Evolutionary conservation across 2,329 filamentous ascomycete genomes (phyloP).

Genomic region (Moelleriella libera): DNA sequence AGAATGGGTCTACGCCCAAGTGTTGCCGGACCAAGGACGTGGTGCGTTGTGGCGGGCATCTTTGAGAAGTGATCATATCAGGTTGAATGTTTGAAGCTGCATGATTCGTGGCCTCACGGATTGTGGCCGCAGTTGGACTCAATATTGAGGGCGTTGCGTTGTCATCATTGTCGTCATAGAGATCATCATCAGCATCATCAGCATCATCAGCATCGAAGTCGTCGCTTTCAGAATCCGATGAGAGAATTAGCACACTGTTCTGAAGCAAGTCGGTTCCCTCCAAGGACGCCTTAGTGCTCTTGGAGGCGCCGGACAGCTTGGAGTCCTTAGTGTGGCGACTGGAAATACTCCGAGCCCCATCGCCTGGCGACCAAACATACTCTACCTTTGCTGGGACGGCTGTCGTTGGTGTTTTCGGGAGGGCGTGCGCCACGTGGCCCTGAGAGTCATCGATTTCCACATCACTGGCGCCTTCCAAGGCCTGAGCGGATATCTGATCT

Average conservation of each 20-base stretch:
- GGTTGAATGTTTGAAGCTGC: too few species aligned
- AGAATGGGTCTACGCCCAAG: too few species aligned
- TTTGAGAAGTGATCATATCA: too few species aligned
- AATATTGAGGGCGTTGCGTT: background rate
- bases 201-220: background rate
- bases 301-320: slow-evolving; percentile 26
- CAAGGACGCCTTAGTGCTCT: slow-evolving; percentile 29
- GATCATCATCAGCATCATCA: slow-evolving; percentile 5
- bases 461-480: background rate
- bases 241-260: slow-evolving; percentile 41
- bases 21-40: too few species aligned
- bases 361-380: slow-evolving; percentile 17
- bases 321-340: slow-evolving; percentile 41
- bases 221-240: slow-evolving; percentile 42
- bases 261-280: slow-evolving; percentile 36
- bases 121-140: background rate
- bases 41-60: too few species aligned
- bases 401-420: slow-evolving; percentile 10
- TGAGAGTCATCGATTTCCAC: background rate
- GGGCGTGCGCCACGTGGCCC: background rate
- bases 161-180: slow-evolving; percentile 17
- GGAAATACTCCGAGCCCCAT: slow-evolving; percentile 36
- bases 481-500: background rate
- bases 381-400: slow-evolving; percentile 6
- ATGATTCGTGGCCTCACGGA: too few species aligned